Evolutionary conservation across 2,329 filamentous ascomycete species (phyloP).

Genomic region (Calonectria naviculata): DNA sequence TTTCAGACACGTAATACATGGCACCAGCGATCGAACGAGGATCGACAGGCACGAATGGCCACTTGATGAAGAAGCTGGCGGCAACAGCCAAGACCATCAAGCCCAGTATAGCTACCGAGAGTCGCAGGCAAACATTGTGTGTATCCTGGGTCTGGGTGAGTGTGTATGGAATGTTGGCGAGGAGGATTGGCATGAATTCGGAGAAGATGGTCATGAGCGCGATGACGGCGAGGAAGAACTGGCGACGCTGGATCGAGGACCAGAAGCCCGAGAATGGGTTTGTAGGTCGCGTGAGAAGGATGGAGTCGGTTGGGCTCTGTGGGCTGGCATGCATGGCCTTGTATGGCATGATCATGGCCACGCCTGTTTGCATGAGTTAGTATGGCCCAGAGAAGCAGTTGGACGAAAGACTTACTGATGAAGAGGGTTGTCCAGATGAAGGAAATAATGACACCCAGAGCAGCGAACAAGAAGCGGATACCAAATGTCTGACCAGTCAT

Average conservation of each 20-base stretch:
- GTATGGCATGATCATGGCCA: constrained; percentile 58
- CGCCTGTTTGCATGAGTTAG: constrained; percentile 45
- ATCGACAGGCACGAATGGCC: constrained; percentile 58
- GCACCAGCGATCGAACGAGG: constrained; percentile 58
- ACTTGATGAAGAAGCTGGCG: constrained; percentile 53
- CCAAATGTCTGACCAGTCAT: constrained; percentile 56
- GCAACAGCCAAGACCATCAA: constrained; percentile 55
- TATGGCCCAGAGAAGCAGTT: no score
- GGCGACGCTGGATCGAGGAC: constrained; percentile 37
- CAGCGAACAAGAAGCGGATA: constrained; percentile 56
- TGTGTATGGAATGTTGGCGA: constrained; percentile 61
- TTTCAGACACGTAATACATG: constrained; percentile 54
- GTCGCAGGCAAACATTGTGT: constrained; percentile 53
- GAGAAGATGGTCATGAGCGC: constrained; percentile 57
- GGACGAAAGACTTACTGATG: constrained; percentile 29
- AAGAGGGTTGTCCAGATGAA: constrained; percentile 57
- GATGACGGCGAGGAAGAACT: constrained; percentile 52
- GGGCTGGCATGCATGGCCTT: constrained; percentile 50
- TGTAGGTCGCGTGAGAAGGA: constrained; percentile 54
- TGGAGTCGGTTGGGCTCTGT: constrained; percentile 48
- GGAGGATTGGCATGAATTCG: constrained; percentile 61
- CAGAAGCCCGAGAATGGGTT: constrained; percentile 58
- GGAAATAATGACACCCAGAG: constrained; percentile 54
- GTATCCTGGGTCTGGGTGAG: constrained; percentile 52
- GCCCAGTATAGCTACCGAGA: constrained; percentile 51